phyloP scores from a whole-genome alignment of 1,284 basidiomycete species.

The Tilletia caries region DNA sequence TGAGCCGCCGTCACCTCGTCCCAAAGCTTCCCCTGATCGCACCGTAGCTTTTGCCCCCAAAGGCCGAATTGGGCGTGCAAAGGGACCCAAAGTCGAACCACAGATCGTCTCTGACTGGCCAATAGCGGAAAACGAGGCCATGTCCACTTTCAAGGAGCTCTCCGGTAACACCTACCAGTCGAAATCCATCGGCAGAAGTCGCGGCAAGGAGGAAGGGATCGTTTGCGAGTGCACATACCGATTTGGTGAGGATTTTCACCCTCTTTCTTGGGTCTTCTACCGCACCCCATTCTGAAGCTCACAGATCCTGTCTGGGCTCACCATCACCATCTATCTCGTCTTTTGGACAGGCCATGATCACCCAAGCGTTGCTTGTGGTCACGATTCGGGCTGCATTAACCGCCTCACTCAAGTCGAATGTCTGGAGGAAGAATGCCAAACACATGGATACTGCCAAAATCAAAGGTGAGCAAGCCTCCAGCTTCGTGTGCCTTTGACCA shows the following conservation, averaged over 20 bases:
- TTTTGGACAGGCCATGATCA: conserved; percentile 22
- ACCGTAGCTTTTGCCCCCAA: neutral
- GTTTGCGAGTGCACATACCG: conserved; percentile 41
- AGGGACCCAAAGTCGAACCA: conserved; percentile 1
- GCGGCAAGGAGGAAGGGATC: conserved; percentile 65
- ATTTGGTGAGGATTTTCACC: conserved; percentile 21
- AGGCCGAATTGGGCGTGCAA: neutral
- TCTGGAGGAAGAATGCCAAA: conserved; percentile 78
- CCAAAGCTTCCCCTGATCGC: neutral
- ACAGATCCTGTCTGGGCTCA: no score
- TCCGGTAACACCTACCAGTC: conserved; percentile 80
- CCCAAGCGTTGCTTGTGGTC: conserved; percentile 68
- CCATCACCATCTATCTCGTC: no score
- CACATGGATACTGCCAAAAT: conserved; percentile 78
- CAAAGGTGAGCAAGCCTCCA: conserved; percentile 57
- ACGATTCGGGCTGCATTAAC: conserved; percentile 90
- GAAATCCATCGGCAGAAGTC: conserved; percentile 77
- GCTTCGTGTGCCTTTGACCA: neutral
- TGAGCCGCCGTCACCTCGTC: neutral
- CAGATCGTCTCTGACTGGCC: conserved; percentile 20
- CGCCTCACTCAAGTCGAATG: conserved; percentile 96
- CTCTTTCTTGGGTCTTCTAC: no score
- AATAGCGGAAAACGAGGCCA: conserved; percentile 58
- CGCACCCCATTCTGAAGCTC: no score
- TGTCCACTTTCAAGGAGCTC: conserved; percentile 72